phyloP scores from a whole-genome alignment of 2,329 filamentous ascomycete genomes.

The Clarireedia paspali region DNA sequence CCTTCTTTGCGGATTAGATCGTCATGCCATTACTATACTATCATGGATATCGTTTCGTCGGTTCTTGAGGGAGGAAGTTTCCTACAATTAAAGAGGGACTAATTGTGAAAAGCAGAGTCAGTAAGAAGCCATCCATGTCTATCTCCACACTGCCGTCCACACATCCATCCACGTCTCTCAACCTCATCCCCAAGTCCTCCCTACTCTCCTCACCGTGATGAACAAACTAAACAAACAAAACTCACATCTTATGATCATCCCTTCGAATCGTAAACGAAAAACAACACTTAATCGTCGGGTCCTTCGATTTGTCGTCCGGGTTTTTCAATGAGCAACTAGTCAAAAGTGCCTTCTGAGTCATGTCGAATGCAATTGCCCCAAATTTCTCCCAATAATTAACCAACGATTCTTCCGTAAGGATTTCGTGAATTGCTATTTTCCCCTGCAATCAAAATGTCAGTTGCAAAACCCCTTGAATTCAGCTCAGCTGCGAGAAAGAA shows the following conservation, averaged over 20 bases:
- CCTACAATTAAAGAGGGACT: conserved; percentile 93
- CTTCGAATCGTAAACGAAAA: conserved; percentile 96
- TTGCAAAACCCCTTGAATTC: neutral
- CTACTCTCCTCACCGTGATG: too few relatives aligned
- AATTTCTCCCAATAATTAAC: conserved; percentile 99
- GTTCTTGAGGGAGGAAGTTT: conserved; percentile 88
- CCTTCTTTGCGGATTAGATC: conserved; percentile 7
- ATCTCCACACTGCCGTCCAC: too few relatives aligned
- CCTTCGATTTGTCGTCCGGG: conserved; percentile 59
- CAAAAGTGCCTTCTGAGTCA: conserved; percentile 85
- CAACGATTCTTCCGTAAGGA: conserved; percentile 87
- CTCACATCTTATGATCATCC: conserved; percentile 94
- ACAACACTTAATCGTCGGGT: conserved; percentile 79
- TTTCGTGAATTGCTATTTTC: conserved; percentile 90
- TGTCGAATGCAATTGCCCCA: conserved; percentile 93
- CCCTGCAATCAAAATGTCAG: conserved; percentile 47
- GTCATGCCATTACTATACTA: conserved; percentile 22
- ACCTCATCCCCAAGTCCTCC: too few relatives aligned
- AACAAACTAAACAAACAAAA: conserved; percentile 13
- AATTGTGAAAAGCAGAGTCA: neutral
- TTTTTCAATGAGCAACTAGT: conserved; percentile 90
- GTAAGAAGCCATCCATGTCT: neutral
- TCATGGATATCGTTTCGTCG: conserved; percentile 34
- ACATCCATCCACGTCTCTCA: too few relatives aligned
- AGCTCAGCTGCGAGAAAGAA: neutral